Evolutionary conservation across 139 green algal species (phyloP).

Genomic region (Medakamo hakoo): DNA sequence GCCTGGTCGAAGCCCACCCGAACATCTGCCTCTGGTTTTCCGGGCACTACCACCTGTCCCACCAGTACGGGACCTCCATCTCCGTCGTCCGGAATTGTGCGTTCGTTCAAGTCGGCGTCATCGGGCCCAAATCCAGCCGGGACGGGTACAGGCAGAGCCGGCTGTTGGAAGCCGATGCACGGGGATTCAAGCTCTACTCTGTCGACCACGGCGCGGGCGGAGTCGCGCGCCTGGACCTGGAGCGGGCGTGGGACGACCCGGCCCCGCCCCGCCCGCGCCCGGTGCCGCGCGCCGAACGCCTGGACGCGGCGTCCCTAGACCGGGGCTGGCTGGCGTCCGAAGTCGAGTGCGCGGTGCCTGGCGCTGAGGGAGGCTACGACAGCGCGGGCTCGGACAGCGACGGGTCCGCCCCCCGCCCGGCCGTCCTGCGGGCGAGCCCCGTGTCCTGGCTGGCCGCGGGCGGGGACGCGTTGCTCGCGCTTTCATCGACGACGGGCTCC

Average conservation of each 20-base stretch:
- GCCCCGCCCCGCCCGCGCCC: too few species aligned
- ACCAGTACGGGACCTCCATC: not conserved
- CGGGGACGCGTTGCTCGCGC: not conserved
- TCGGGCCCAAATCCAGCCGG: not conserved
- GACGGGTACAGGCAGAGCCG: not conserved
- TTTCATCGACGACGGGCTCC: not conserved
- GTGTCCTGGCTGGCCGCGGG: not conserved
- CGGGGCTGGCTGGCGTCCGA: not conserved
- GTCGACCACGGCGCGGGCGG: not conserved
- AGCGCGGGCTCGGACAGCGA: not conserved
- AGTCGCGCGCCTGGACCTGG: not conserved
- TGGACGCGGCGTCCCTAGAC: not conserved
- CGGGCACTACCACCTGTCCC: not conserved
- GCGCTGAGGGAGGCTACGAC: not conserved
- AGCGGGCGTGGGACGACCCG: not conserved
- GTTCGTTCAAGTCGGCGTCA: not conserved
- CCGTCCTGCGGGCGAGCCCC: not conserved
- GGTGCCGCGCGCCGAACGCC: not conserved
- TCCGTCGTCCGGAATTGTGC: not conserved
- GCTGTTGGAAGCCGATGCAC: not conserved
- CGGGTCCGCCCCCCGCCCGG: too few species aligned
- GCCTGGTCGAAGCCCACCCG: not conserved
- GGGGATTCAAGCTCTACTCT: not conserved
- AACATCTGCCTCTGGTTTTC: not conserved
- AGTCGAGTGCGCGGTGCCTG: not conserved